Evolutionary conservation across 2,329 filamentous ascomycete species (phyloP), one percentile per base, ranked within the genome.

Genomic region (Diaporthe helianthi): DNA sequence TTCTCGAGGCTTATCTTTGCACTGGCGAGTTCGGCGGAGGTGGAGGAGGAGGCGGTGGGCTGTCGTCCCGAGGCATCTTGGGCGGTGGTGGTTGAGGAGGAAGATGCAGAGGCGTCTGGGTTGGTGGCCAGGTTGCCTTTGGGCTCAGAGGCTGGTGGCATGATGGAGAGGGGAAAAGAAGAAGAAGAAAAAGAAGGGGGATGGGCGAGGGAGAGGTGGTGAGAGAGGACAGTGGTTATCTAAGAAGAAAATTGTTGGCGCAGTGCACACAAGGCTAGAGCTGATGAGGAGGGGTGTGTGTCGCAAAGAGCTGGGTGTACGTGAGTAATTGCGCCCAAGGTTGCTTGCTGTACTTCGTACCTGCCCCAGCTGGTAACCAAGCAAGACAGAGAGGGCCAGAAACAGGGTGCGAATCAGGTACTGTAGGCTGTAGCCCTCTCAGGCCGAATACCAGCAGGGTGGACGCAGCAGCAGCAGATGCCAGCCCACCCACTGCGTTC

Each of bases 1-100:
- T 83, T 82, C 78, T 90, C 82, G 86, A 85, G 94, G 86, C 82
- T 91, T 86, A 89, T 83, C 87, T 90, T 88, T 86, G 85, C 85
- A 88, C 86, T 75, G 87, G 87, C 80, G 87, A 89, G 86, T 89
- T 89, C 81, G 87, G 87, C 75, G 87, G 87, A 77, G 85, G 84
- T 72, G 86, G 86, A 73, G 87, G 87, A 70, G 86, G 86, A 75
- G 87, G 87, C 75, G 87, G 87, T 68, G 87, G 87, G 80, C 86
- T 88, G 83, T 87, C 84, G 80, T 88, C 86, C 80, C 87, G 86
- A 83, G 86, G 85, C 87, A 89, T 89, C 82, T 80, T 85, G 82
- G 75, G 76, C 74, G 73, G 74, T 69, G 73, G 79, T 74, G 71
- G 77, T 65, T 73, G 80, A 76, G 72, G 74, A 68, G 72, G 75